Base-by-base conservation (phyloP, 192 early-diverging fungal genomes). In the Coemansia sp. region DNA sequence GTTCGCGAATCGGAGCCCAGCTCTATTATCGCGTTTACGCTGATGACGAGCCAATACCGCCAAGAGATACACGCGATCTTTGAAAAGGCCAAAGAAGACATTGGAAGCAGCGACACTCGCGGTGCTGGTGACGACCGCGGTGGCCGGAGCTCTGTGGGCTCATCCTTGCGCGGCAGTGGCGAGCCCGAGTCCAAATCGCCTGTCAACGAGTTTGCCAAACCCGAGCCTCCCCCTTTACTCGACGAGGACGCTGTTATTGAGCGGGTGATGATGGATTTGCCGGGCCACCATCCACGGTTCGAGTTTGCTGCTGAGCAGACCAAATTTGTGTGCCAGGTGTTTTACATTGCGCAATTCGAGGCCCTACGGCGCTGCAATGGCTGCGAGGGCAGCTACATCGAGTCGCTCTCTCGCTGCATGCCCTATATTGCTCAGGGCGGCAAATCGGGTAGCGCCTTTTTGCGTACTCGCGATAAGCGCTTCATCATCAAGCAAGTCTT, bases 341-440 rank as follows among this genome's bases (percentile, higher is more conserved):
- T 91, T 72, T 98, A 89, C 74, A 88, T 93, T 10, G 91, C 93
- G 68, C 92, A 98, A 75, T 98, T 98, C 72, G 93, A 96, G 75
- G 91, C 89, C 0, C 68, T 98, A 56, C 85, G 96, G 20, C 85
- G 88, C 7, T 90, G 91, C 55, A 92, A 92, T 61, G 93, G 91
- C 8, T 90, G 91, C 53, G 92, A 94, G 28, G 88, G 89, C 53
- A 88, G 84, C 36, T 96, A 88, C 66, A 87, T 94, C 26, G 88
- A 93, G 70, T 95, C 93, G 0, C 72, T 98, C 11, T 88, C 93
- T 9, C 85, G 92, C n/a, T 98, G 96, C 69, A 82, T 91, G 59
- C 85, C 87, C 43, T 96, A 94, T 87, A 87, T 92, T 64, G 86
- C 91, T 4, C 77, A 73, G 7, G 96, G 96, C 12, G 96, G 96